Base-by-base conservation (phyloP, 177 flowering plant genomes). In the Vitis hybrid region DNA sequence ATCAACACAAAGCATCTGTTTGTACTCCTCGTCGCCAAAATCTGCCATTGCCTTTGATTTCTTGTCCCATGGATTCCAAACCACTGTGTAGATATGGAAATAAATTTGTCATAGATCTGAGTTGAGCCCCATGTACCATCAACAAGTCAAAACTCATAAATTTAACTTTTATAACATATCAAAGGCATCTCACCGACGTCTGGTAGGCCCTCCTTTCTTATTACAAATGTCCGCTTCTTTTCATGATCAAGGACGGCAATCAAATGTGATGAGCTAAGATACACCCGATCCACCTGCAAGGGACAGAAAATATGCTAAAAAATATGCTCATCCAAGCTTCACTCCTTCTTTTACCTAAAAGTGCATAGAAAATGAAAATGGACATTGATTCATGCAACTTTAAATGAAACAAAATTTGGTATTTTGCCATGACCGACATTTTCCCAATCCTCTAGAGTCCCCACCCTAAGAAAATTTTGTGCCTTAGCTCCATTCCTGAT, bases 61-160 rank as follows among this genome's bases (percentile, higher is more conserved):
- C 83, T 90, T 92, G 72, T 92, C 97, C 97, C 98, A 92, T 72
- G 98, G 98, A 79, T 94, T 94, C 98, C 98, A 94, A 1, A 92
- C 94, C 68, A 84, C 98, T 94, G 83, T 94, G 83, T 35, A 19
- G 0, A 48, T 13, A 27, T 8, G 24, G 19, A 21, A 11, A 35
- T 35, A 6, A 35, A 35, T 24, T 24, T 24, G 27, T 24, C 27
- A 24, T 24, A 24, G 27, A 24, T 24, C 27, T 24, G 27, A 24
- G 27, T 24, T 24, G 27, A 24, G 27, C 27, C 27, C 27, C 27
- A 24, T 35, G 14, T 52, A 52, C 56, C n/a, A 52, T 52, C 56
- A 6, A 6, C 7, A 35, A 19, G 30, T 48, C 62, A 35, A 35
- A 56, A 11, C 46, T 5, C 40, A 19, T 18, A 24, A 11, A 21